Base-by-base conservation (phyloP, 352 stramenopile species). In the Globisporangium heterothallicum region DNA sequence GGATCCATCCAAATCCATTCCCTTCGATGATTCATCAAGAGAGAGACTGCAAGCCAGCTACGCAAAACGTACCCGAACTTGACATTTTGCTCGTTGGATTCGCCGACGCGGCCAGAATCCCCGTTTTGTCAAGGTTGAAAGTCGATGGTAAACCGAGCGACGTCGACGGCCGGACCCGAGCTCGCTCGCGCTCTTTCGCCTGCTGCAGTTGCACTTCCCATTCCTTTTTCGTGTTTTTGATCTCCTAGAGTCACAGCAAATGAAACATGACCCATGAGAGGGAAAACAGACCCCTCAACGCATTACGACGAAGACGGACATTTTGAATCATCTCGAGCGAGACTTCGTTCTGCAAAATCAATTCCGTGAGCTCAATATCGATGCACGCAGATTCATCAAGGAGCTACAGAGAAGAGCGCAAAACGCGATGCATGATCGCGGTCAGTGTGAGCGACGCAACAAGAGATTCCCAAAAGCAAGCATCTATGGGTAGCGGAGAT, bases 321-420 rank as follows among this genome's bases (percentile, higher is more conserved):
- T 93, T 88, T 49, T 74, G 74, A 59, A 91, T 93, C 42, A 93
- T 58, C 53, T 93, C 69, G 22, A 93, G 74, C 18, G 79, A 84
- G 12, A 91, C 73, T 64, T 93, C 82, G 62, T 93, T 93, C 50
- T 93, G 78, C 45, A 93, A 55, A 30, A 91, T 93, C 26, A 93
- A 62, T 58, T 88, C 79, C 0, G 82, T 93, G 21, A 93, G 61
- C 60, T 93, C 79, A 22, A 90, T 63, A 41, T 91, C 79, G 38
- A 93, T 72, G 25, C 64, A 46, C 18, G 82, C 76, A 4, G 79
- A 88, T 24, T 93, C 82, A 18, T 91, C 74, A 19, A 93, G 67
- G 14, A 93, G 56, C 68, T 84, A 38, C 18, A 27, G 8, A 18
- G 12, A 38, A 18, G n/a, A n/a, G 1, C 32, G n/a, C 5, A 38